Percentiles rank a stretch among this genome's conserved stretches.
Evolutionary conservation across 2,329 filamentous ascomycete species (phyloP).

Genomic region (Zasmidium angulare): DNA sequence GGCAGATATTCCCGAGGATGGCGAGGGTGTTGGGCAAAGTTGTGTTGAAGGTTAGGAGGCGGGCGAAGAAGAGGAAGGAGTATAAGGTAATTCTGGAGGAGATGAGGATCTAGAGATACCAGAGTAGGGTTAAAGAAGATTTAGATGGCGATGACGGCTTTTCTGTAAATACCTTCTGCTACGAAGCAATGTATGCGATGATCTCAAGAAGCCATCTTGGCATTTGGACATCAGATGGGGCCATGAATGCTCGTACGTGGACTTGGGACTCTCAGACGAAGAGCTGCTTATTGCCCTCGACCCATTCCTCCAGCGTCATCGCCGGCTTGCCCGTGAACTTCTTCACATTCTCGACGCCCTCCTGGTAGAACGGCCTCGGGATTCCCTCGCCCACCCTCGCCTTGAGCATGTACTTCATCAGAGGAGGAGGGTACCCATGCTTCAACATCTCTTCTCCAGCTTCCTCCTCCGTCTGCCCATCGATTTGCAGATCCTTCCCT

Average conservation of each 20-base stretch:
- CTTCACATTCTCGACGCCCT: constrained; percentile 33
- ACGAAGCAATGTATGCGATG: not conserved
- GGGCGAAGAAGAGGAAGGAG: constrained; percentile 66
- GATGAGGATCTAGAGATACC: constrained; percentile 40
- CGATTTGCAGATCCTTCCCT: constrained; percentile 35
- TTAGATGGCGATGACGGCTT: not conserved
- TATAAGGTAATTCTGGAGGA: constrained; percentile 80
- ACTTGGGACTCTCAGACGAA: constrained; percentile 6
- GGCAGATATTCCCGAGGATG: constrained; percentile 66
- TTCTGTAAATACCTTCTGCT: not conserved
- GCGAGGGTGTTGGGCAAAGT: constrained; percentile 65
- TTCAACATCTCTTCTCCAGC: constrained; percentile 11
- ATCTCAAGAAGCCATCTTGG: too few species aligned
- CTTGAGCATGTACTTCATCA: constrained; percentile 20
- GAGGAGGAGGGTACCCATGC: constrained; percentile 11
- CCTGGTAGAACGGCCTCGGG: constrained; percentile 16
- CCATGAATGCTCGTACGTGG: too few species aligned
- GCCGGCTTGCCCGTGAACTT: constrained; percentile 35
- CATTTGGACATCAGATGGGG: too few species aligned
- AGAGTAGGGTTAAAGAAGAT: too few species aligned
- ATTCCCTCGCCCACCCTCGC: not conserved
- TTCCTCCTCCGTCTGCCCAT: constrained; percentile 24
- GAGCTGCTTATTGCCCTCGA: constrained; percentile 29
- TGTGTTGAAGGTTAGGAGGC: constrained; percentile 57
- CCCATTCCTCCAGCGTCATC: constrained; percentile 37